Evolutionary conservation across 2,329 filamentous ascomycete genomes (phyloP).

Genomic region (Claviceps fusiformis): DNA sequence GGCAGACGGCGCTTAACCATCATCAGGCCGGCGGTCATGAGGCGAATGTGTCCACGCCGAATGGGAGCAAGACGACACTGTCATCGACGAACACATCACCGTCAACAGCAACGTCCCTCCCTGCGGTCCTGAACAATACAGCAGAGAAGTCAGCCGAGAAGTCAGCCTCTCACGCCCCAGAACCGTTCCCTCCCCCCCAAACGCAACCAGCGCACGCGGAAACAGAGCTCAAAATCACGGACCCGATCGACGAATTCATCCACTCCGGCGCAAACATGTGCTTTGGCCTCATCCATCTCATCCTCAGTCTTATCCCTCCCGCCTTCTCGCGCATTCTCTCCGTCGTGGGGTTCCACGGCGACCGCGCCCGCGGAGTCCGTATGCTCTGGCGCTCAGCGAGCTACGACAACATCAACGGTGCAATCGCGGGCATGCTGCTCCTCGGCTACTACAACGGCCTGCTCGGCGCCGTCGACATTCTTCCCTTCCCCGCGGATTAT

Average conservation of each 20-base stretch:
- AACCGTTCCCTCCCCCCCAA: neutral
- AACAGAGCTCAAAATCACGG: conserved; percentile 47
- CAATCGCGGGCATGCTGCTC: conserved; percentile 67
- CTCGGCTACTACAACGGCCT: conserved; percentile 82
- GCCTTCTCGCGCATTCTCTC: conserved; percentile 76
- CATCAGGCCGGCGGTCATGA: conserved; percentile 9
- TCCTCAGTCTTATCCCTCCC: conserved; percentile 88
- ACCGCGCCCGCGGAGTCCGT: conserved; percentile 65
- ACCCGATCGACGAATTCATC: conserved; percentile 74
- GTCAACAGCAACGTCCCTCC: conserved; percentile 8
- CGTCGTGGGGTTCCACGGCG: conserved; percentile 82
- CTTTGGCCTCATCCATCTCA: conserved; percentile 70
- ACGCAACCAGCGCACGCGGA: conserved; percentile 34
- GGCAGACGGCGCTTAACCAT: conserved; percentile 17
- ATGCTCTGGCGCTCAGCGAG: conserved; percentile 86
- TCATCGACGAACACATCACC: conserved; percentile 1
- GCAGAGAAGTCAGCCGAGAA: conserved; percentile 6
- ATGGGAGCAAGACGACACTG: conserved; percentile 6
- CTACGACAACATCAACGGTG: conserved; percentile 84
- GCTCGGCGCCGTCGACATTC: conserved; percentile 75
- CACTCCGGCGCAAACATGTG: conserved; percentile 83
- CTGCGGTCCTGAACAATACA: conserved; percentile 8
- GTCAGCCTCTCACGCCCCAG: conserved; percentile 5
- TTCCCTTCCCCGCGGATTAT: conserved; percentile 46
- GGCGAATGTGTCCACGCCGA: conserved; percentile 25